Conservation (phyloP, 108 stramenopile species). For the Seminavis robusta region DNA sequence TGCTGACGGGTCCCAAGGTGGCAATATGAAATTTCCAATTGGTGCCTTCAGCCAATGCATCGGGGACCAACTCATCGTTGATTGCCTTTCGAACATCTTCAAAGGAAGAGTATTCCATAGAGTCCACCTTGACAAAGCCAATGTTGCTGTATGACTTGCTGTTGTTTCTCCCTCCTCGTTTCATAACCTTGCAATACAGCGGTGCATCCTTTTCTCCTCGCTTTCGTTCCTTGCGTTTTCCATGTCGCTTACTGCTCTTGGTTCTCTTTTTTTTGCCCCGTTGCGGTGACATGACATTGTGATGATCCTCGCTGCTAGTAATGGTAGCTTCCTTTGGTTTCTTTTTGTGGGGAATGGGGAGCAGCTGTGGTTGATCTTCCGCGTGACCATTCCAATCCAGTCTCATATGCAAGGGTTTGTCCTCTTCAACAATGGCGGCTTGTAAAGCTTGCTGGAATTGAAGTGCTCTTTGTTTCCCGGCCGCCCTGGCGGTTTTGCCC, state of each 20-base stretch:
- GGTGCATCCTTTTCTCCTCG: neutral
- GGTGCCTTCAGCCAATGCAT: conserved; percentile 11
- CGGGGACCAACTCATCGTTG: conserved; percentile 38
- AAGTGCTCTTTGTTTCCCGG: conserved; percentile 42
- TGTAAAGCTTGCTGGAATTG: conserved; percentile 63
- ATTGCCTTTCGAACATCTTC: conserved; percentile 46
- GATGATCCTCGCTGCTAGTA: too few species aligned
- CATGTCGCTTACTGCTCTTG: too few species aligned
- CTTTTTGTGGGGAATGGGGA: too few species aligned
- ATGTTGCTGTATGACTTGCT: conserved; percentile 2
- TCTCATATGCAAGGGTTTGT: conserved; percentile 64
- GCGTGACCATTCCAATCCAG: conserved; percentile 90
- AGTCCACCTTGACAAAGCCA: conserved; percentile 66
- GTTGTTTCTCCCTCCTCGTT: neutral
- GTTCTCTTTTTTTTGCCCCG: too few species aligned
- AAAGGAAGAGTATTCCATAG: conserved; percentile 53
- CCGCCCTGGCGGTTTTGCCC: conserved; percentile 67
- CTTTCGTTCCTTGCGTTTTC: too few species aligned
- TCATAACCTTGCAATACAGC: neutral
- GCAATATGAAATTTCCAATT: conserved; percentile 76
- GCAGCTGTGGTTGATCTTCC: too few species aligned
- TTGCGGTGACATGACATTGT: too few species aligned
- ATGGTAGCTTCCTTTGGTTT: too few species aligned
- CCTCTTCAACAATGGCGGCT: conserved; percentile 58
- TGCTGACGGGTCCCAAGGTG: conserved; percentile 66